Evolutionary conservation across 805 yeast genomes (phyloP).

Genomic region (Saccharomyces mikatae): DNA sequence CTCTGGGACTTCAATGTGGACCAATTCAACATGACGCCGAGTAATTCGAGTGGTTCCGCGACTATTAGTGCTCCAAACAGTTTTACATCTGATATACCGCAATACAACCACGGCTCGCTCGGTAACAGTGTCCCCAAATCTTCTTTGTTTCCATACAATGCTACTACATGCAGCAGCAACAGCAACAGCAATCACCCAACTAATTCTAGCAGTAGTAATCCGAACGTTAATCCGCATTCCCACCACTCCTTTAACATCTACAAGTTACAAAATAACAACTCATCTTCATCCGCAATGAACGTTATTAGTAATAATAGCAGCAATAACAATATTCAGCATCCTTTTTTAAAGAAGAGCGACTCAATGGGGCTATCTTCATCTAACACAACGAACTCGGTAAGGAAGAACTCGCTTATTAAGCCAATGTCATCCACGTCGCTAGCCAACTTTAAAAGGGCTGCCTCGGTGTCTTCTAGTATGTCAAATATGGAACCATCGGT

Average conservation of each 20-base stretch:
- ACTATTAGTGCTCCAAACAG: constrained; percentile 32
- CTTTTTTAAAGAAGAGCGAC: background rate
- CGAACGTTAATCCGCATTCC: background rate
- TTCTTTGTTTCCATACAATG: constrained; percentile 1
- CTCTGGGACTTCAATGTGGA: constrained; percentile 35
- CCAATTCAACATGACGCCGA: constrained; percentile 31
- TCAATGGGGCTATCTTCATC: constrained; percentile 2
- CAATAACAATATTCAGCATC: background rate
- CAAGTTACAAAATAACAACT: background rate
- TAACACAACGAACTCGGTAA: constrained; percentile 20
- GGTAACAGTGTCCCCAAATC: constrained; percentile 10
- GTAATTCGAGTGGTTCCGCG: constrained; percentile 28
- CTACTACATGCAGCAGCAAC: background rate
- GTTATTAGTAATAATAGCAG: constrained; percentile 1
- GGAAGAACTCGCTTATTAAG: constrained; percentile 22
- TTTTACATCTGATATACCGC: constrained; percentile 19
- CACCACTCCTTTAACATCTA: constrained; percentile 1
- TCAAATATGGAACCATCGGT: background rate
- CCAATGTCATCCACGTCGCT: constrained; percentile 26
- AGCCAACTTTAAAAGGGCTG: constrained; percentile 20
- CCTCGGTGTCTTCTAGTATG: constrained; percentile 12
- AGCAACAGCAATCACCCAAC: background rate
- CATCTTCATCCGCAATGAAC: background rate
- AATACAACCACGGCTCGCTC: constrained; percentile 3
- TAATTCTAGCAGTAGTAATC: constrained; percentile 1